Evolutionary conservation across 139 green algal species (phyloP), one percentile per base, ranked within the genome.

Genomic region (Chlorella ohadii): DNA sequence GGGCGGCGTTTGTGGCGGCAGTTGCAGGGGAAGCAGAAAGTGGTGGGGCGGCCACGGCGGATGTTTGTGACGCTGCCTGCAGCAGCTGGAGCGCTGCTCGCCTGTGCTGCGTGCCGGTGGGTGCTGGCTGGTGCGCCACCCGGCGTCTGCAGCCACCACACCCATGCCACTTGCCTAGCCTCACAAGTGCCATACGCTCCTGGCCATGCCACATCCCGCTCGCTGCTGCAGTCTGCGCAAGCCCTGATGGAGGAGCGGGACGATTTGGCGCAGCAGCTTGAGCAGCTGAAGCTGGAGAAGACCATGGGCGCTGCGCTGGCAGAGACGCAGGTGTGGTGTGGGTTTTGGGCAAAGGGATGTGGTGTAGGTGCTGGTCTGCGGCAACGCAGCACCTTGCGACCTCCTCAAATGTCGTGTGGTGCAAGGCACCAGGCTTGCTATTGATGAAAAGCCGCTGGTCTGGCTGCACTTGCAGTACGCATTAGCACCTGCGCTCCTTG

Each of bases 191-290:
- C 44, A 6, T 9, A 51, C 9, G 44, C 44, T 16, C 20, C 39
- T 5, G 39, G 7, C 23, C 25, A 17, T 77, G 23, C 70, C 70
- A 28, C 27, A 20, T 67, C 51, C 44, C 59, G 59, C 65, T 23
- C 13, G 65, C 65, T 11, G n/a, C 31, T 28, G 47, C 78, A 88
- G 84, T 78, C 78, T 17, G 84, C 84, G 33, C 61, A 90, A 79
- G 44, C 79, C 0, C 79, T 87, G n/a, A 31, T n/a, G 9, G 68
- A 79, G 41, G 66, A 63, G 66, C 55, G 81, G 20, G 72, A 87
- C 36, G 72, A 41, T 15, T 67, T 84, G 38, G 56, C 73, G 61
- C 28, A 59, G 4, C 38, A 47, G 67, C 66, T 87, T 65, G 67
- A 61, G 4, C 64, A 90, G 20, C 23, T 22, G 12, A 31, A 70